phyloP scores from a whole-genome alignment of 2,329 filamentous ascomycete genomes.

The Parastagonospora avenae region DNA sequence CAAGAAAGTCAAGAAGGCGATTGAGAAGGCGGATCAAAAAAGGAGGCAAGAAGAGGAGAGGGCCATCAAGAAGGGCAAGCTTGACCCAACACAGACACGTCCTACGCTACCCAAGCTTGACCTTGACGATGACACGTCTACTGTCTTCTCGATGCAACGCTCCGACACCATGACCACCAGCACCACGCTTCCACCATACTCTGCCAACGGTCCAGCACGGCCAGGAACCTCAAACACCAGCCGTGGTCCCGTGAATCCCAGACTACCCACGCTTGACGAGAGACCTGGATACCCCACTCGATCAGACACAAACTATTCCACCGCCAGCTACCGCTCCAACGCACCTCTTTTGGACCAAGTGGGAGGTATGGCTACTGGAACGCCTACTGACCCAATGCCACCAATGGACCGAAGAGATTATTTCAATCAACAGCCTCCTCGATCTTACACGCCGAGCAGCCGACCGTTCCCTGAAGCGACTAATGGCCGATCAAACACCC shows the following conservation, averaged over 20 bases:
- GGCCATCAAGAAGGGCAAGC: conserved; percentile 54
- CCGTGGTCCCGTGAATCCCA: conserved; percentile 40
- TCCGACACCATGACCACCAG: conserved; percentile 39
- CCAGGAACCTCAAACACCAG: conserved; percentile 51
- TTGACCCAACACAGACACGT: conserved; percentile 28
- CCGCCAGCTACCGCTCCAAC: conserved; percentile 66
- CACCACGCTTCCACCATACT: conserved; percentile 53
- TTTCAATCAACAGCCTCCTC: conserved; percentile 27
- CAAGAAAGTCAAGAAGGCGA: conserved; percentile 83
- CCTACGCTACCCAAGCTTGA: conserved; percentile 51
- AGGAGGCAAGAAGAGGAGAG: conserved; percentile 50
- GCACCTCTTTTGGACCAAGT: conserved; percentile 66
- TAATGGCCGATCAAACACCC: conserved; percentile 33
- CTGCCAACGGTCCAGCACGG: conserved; percentile 58
- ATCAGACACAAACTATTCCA: conserved; percentile 57
- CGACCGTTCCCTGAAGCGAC: conserved; percentile 38
- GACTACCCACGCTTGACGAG: conserved; percentile 49
- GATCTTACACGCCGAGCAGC: conserved; percentile 28
- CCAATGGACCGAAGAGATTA: conserved; percentile 35
- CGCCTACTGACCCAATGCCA: conserved; percentile 39
- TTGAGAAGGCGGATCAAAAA: conserved; percentile 73
- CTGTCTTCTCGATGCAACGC: conserved; percentile 40
- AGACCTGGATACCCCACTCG: conserved; percentile 45
- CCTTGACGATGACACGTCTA: conserved; percentile 48
- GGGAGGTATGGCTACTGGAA: conserved; percentile 60